Evolutionary conservation across 139 green algal genomes (phyloP), one percentile per base, ranked within the genome.

Genomic region (Monoraphidium neglectum): DNA sequence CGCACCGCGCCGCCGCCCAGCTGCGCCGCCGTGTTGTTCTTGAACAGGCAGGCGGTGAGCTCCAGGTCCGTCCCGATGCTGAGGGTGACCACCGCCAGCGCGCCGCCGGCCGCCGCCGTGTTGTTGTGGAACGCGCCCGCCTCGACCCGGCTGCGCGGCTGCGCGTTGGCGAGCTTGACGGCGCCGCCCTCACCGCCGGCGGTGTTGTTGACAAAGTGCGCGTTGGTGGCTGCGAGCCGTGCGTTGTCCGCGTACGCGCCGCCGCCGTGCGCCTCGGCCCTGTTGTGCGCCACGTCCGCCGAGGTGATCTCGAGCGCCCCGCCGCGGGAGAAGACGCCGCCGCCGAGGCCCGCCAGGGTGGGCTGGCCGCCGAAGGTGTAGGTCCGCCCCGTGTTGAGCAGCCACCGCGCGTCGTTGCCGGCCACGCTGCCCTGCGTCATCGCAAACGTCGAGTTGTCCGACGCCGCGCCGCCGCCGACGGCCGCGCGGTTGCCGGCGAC

Each of bases 21-120:
- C 10, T 38, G 61, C 37, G 63, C 64, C 37, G 73, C 73, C 26
- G 73, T 79, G 73, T 79, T 79, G 49, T 51, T 51, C 43, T 8
- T 21, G 43, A 51, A 51, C 8, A 8, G 43, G 43, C 43, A 51
- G 43, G 8, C 43, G 43, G 43, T 21, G 8, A 51, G 43, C 43
- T 51, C 43, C 8, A 51, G 43, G 43, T 51, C 43, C 8, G 43
- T 21, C 8, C 43, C 43, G 43, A 51, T 12, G 43, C 8, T 21
- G 12, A 51, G 8, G 43, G 43, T 51, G 8, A 51, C 43, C 43
- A 12, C 43, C 43, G 43, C 8, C 43, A 51, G 43, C 43, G 46
- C 73, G 12, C 47, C 53, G 33, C 64, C 51, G 10, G 33, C 62
- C 37, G 63, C 64, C 37, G 73, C 73, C 36, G 73, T 79, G 73